Base-by-base conservation (phyloP, 768 basidiomycete species). In the Lentinula edodes region DNA sequence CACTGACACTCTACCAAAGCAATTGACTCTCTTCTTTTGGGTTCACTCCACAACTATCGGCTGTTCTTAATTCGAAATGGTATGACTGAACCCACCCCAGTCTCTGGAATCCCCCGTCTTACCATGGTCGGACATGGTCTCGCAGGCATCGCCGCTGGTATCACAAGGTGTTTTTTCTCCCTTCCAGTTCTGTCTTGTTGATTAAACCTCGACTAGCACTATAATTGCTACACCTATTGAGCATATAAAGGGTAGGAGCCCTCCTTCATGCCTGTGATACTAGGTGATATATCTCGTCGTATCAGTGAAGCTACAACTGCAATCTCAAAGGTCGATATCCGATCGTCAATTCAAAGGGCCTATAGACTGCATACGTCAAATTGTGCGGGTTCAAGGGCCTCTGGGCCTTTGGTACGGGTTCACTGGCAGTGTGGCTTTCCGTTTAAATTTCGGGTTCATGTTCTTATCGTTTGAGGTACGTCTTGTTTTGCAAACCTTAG, bases 401-500 rank as follows among this genome's bases (percentile, higher is more conserved):
- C 60, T 71, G 16, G 91, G 91, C 6, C 74, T 93, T 63, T 93
- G 88, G 86, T 83, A 84, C 66, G 91, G 90, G 58, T 80, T 93
- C 63, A 83, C 84, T 0, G 89, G 87, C 1, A 89, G 87, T 64
- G 76, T 91, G 34, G 80, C 84, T 5, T 91, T 88, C 71, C 75
- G 91, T 53, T 82, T 83, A 61, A 88, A 87, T 74, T 91, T 92
- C 72, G 83, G 88, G 62, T 89, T 84, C 82, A 87, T 91, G 85
- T 93, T 91, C 71, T 76, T 88, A 43, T 83, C 83, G 32, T 81
- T 88, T 64, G 87, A 89, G 78, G 85, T 83, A 43, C 43, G 70
- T 28, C 28, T 28, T 38, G 2, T 62, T 16, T 58, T 62, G 48
- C 55, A 62, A 20, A 23, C 43, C 63, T 46, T 60, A 36, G 48